Percentiles rank a stretch among this genome's conserved stretches.
Conservation (phyloP, 148 eudicot species). For the Vaccinium corymbosum region DNA sequence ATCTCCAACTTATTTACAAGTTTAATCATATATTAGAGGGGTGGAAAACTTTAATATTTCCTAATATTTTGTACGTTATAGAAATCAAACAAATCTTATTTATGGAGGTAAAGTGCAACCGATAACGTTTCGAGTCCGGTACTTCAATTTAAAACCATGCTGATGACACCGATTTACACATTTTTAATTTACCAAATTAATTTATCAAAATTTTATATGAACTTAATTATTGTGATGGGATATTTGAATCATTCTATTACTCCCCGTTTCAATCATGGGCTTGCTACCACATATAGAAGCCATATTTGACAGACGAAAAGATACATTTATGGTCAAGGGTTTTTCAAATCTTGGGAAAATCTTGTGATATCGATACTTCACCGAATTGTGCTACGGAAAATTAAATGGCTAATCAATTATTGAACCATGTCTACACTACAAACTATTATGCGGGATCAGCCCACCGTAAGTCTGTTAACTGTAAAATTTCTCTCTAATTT, state of each 20-base stretch:
- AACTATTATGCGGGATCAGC: neutral
- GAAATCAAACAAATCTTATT: too few relatives aligned
- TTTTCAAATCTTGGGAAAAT: conserved; percentile 1
- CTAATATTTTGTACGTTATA: too few relatives aligned
- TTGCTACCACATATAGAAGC: neutral
- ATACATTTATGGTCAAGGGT: neutral
- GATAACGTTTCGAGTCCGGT: neutral
- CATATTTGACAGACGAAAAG: neutral
- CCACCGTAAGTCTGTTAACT: neutral
- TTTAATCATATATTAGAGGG: too few relatives aligned
- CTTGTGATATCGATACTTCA: neutral
- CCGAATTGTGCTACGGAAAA: neutral
- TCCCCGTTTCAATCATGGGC: neutral
- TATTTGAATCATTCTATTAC: neutral
- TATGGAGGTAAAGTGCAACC: neutral
- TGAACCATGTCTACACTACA: neutral
- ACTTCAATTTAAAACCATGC: neutral
- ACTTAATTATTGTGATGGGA: neutral
- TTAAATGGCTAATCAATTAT: neutral
- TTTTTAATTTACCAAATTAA: neutral
- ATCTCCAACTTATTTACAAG: too few relatives aligned
- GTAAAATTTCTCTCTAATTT: too few relatives aligned
- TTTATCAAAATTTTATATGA: neutral
- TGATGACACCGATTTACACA: neutral
- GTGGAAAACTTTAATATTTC: too few relatives aligned